Base-by-base conservation (phyloP, 768 basidiomycete genomes). In the Vararia minispora region DNA sequence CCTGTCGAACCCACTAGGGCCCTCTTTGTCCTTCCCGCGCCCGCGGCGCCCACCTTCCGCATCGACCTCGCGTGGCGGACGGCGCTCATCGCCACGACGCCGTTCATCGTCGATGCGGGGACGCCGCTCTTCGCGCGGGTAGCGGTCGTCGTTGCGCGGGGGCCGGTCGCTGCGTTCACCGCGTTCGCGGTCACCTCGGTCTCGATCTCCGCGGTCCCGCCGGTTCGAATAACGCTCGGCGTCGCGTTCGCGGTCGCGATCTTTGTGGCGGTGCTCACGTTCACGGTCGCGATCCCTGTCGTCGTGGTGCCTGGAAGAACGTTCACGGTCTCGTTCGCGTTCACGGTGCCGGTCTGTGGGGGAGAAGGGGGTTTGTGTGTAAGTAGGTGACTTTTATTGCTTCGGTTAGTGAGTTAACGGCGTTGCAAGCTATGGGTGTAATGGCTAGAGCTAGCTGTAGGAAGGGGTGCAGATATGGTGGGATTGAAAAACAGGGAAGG, bases 1-100 rank as follows among this genome's bases (percentile, higher is more conserved):
- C 49, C 84, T 66, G 45, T 87, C 86, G 2, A 79, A 83, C 11
- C 83, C 79, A 16, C 77, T 82, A 18, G 61, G 57, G 8, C 68
- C 66, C 26, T 70, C 67, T 27, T 55, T 65, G 21, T 68, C 70
- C 30, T 68, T 70, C 33, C 71, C 69, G 34, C 71, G 62, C 29
- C 72, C 69, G 21, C 71, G 59, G 27, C 72, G 50, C 17, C 70
- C 66, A 21, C 68, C 63, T 10, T 61, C 55, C 10, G 55, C 62
- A 1, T 56, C 61, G 16, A 58, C 58, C 10, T 65, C 53, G 12
- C 50, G 52, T 10, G 53, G 43, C 13, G 48, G 38, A 17, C 66
- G 57, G 41, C 64, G 62, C 30, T 65, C 60, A 10, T 59, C 62
- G 33, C 59, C 62, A 32, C 55, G 55, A 22, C 49, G 47, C 36